Conservation (phyloP, 2,329 filamentous ascomycete genomes). For the Hawksworthiomyces lignivorus region DNA sequence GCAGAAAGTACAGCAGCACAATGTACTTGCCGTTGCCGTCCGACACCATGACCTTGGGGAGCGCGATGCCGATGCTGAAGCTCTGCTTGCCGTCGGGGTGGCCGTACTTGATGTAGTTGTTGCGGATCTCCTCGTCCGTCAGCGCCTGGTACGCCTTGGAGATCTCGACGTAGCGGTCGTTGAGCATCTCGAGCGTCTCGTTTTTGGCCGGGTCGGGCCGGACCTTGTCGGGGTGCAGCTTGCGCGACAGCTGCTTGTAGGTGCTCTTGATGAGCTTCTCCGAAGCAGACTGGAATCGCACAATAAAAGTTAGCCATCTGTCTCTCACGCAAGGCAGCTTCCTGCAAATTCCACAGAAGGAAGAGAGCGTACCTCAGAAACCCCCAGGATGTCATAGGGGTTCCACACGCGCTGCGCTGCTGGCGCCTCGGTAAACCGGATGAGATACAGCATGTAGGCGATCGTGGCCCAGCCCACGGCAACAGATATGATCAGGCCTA, state of each 20-base stretch:
- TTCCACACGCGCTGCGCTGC: slow-evolving; percentile 75
- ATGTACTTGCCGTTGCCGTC: slow-evolving; percentile 96
- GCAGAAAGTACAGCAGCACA: slow-evolving; percentile 75
- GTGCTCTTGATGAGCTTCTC: slow-evolving; percentile 90
- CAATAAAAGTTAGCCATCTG: no score
- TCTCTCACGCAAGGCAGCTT: no score
- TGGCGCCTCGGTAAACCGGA: slow-evolving; percentile 66
- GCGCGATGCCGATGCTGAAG: slow-evolving; percentile 93
- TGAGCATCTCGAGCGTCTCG: slow-evolving; percentile 76
- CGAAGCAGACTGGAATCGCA: slow-evolving; percentile 60
- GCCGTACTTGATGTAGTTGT: slow-evolving; percentile 93
- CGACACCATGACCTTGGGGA: slow-evolving; percentile 85
- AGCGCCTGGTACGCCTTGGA: slow-evolving; percentile 97
- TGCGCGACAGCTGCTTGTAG: slow-evolving; percentile 79
- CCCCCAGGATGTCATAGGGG: slow-evolving; percentile 87
- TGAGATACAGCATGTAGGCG: slow-evolving; percentile 86
- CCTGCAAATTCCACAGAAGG: no score
- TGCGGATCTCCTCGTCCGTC: slow-evolving; percentile 93
- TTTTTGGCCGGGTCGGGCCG: slow-evolving; percentile 79
- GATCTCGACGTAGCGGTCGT: slow-evolving; percentile 84
- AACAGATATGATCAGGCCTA: slow-evolving; percentile 76
- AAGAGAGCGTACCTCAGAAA: slow-evolving; percentile 57
- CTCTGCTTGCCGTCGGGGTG: slow-evolving; percentile 98
- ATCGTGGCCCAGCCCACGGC: slow-evolving; percentile 75
- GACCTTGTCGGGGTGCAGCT: slow-evolving; percentile 89